A percentile compares a stretch with the other conserved stretches of the same genome.
Evolutionary conservation across 306 rosid species (phyloP).

Genomic region (Vigna mungo): DNA sequence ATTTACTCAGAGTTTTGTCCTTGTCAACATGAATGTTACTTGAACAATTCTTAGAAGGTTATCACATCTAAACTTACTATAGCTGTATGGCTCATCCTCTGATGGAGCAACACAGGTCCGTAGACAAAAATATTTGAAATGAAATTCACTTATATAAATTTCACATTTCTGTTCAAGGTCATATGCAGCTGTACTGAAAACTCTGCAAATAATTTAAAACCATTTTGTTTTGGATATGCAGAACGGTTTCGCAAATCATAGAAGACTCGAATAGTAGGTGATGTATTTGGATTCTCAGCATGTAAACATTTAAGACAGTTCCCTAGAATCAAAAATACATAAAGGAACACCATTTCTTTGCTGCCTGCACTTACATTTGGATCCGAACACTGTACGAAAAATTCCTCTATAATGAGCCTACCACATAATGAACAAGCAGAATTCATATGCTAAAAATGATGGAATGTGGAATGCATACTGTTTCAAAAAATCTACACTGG

Average conservation of each 20-base stretch:
- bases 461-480: neutral
- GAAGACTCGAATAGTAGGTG: neutral
- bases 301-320: slow-evolving; percentile 23
- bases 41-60: neutral
- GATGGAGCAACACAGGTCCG: slow-evolving; percentile 27
- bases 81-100: slow-evolving; percentile 17
- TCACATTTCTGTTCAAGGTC: slow-evolving; percentile 1
- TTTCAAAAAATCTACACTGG: slow-evolving; percentile 24
- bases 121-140: slow-evolving; percentile 15
- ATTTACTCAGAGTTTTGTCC: slow-evolving; percentile 25
- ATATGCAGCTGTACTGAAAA: slow-evolving; percentile 25
- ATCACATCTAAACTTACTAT: neutral
- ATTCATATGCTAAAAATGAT: slow-evolving; percentile 33
- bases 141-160: slow-evolving; percentile 17
- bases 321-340: slow-evolving; percentile 5
- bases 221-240: neutral
- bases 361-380: neutral
- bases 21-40: slow-evolving; percentile 32
- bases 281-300: slow-evolving; percentile 32
- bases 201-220: slow-evolving; percentile 10
- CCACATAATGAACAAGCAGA: slow-evolving; percentile 33
- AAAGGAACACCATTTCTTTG: slow-evolving; percentile 31
- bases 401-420: slow-evolving; percentile 28
- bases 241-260: slow-evolving; percentile 9
- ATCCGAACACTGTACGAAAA: slow-evolving; percentile 10